Evolutionary conservation across 75 land plant species (phyloP).

Genomic region (Sequoiadendron giganteum): DNA sequence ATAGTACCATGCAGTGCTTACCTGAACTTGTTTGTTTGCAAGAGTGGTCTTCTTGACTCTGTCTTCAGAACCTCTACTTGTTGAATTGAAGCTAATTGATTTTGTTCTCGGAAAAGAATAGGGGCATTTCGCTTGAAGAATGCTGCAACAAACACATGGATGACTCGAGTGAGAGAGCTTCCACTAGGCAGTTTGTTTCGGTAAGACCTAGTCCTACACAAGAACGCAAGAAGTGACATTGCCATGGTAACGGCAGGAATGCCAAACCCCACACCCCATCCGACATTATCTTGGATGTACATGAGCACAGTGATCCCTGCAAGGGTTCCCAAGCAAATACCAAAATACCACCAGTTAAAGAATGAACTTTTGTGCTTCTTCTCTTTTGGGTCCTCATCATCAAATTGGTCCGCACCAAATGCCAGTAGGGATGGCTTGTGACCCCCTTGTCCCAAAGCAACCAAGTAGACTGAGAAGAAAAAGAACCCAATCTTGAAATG

Average conservation of each 20-base stretch:
- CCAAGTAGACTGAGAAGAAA: constrained; percentile 42
- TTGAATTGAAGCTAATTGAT: not conserved
- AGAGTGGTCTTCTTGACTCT: constrained; percentile 18
- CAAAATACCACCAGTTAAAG: constrained; percentile 84
- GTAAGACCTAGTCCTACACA: constrained; percentile 47
- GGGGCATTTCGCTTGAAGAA: constrained; percentile 11
- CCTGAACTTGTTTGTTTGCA: constrained; percentile 21
- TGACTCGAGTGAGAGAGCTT: constrained; percentile 29
- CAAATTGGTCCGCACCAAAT: constrained; percentile 87
- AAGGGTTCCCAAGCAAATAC: constrained; percentile 29
- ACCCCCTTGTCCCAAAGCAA: constrained; percentile 62
- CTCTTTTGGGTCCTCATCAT: constrained; percentile 34
- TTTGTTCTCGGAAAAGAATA: not conserved
- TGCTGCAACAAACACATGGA: constrained; percentile 34
- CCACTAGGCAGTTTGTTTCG: constrained; percentile 24
- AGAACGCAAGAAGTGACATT: constrained; percentile 33
- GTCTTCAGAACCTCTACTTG: constrained; percentile 12
- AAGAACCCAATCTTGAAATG: constrained; percentile 27
- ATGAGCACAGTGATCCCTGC: constrained; percentile 27
- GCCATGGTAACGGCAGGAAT: constrained; percentile 36
- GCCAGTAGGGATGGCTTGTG: constrained; percentile 82
- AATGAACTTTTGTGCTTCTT: constrained; percentile 47
- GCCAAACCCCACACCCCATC: constrained; percentile 68
- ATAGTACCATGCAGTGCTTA: constrained; percentile 9
- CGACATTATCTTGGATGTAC: constrained; percentile 58